Base-by-base conservation (phyloP, 2,329 filamentous ascomycete species). In the Verticillium isaacii region DNA sequence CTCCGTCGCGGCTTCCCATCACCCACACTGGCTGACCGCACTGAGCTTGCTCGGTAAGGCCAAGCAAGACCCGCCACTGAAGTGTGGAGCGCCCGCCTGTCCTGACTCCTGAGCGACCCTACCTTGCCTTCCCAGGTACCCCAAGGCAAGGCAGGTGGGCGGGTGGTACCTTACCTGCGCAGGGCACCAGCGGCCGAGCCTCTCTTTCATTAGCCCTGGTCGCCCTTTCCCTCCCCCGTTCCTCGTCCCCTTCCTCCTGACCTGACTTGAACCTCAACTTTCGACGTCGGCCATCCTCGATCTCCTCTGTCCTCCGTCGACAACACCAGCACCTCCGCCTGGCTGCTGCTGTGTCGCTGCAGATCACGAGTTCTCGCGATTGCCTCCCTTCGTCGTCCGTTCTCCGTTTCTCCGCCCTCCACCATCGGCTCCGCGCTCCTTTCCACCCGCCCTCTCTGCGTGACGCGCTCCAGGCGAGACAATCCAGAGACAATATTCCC, bases 381-480 rank as follows among this genome's bases (percentile, higher is more conserved):
- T n/a, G 15, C 29, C 34, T 19, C 17, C 19, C 12, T 19, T 8
- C 45, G 37, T 52, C 19, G 45, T 23, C 45, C 19, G 45, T 52
- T 52, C 45, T 9, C 54, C 29, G 15, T 14, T n/a, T 37, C 32
- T 9, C 19, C 29, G 17, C 32, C 29, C 19, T 12, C 7, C 32
- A 19, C 36, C 55, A 36, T 11, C 55, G 17, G 17, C 55, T 56
- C 34, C 32, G 45, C 45, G 45, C 23, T 52, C 12, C n/a, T 9
- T 23, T 52, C 6, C n/a, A 52, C 23, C 32, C 25, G 5, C 25
- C 25, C 25, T 37, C 55, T 55, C 58, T 54, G 58, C 36, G 58
- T 54, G n/a, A 64, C 64, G 64, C 60, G 60, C 61, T 64, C 64
- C 60, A 60, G 60, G 63, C 61, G 64, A 65, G 62, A 58, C 60